Evolutionary conservation across 805 yeast species (phyloP).

Genomic region (Ogataea paraovalis): DNA sequence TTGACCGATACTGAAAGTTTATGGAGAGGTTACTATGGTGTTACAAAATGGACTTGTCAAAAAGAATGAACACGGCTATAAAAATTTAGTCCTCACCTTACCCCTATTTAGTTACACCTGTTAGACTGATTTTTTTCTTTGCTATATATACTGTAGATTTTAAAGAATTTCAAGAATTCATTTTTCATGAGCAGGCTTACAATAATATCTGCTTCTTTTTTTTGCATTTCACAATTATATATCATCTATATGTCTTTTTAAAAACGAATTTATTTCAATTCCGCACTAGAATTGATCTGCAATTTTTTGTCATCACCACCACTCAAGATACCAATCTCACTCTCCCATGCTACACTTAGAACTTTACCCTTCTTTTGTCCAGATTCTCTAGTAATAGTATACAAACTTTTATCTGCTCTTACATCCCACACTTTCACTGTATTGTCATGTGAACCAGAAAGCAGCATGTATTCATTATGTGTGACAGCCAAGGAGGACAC

Average conservation of each 20-base stretch:
- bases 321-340: constrained; percentile 74
- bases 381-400: constrained; percentile 74
- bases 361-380: constrained; percentile 58
- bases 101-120: too few species aligned
- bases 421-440: constrained; percentile 95
- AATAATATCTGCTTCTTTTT: too few species aligned
- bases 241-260: neutral
- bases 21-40: constrained; percentile 78
- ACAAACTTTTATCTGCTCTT: constrained; percentile 77
- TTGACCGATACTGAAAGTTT: constrained; percentile 60
- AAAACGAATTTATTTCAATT: constrained; percentile 15
- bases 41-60: constrained; percentile 49
- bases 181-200: too few species aligned
- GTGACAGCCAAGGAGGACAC: constrained; percentile 80
- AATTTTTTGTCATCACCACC: constrained; percentile 94
- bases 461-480: constrained; percentile 68
- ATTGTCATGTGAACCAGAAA: constrained; percentile 95
- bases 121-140: too few species aligned
- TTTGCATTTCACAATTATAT: neutral
- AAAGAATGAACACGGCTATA: constrained; percentile 2
- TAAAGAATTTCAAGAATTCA: too few species aligned
- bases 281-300: constrained; percentile 58
- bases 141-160: too few species aligned
- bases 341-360: constrained; percentile 83
- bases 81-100: too few species aligned